phyloP scores from a whole-genome alignment of 495 filamentous ascomycete genomes.

The Patellaria atrata region DNA sequence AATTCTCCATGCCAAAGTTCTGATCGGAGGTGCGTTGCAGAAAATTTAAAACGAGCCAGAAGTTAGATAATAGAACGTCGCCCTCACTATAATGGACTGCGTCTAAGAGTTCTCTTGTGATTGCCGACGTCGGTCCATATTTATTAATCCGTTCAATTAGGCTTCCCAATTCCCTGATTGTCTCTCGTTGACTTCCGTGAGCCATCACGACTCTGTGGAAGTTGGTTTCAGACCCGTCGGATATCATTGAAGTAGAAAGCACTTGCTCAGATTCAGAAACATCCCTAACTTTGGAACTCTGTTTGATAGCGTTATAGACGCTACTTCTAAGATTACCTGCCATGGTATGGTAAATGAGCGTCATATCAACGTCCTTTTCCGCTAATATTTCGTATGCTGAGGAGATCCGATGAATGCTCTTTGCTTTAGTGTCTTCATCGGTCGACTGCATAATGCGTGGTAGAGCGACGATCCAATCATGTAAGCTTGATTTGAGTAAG shows the following conservation, averaged over 20 bases:
- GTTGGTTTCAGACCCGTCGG: neutral
- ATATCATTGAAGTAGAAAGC: too few relatives aligned
- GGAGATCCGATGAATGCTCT: constrained; percentile 57
- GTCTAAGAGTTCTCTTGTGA: constrained; percentile 21
- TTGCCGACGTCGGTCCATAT: constrained; percentile 7
- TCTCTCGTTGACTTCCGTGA: constrained; percentile 21
- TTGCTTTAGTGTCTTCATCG: constrained; percentile 62
- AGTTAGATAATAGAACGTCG: constrained; percentile 39
- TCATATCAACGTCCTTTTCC: constrained; percentile 49
- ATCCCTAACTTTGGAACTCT: constrained; percentile 8
- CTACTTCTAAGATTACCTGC: constrained; percentile 49
- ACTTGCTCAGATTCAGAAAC: constrained; percentile 21
- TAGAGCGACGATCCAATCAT: constrained; percentile 68
- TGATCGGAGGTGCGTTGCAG: constrained; percentile 33
- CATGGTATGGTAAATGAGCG: constrained; percentile 53
- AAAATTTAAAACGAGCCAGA: constrained; percentile 72
- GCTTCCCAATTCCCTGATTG: constrained; percentile 15
- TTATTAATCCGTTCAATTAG: constrained; percentile 16
- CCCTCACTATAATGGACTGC: constrained; percentile 8
- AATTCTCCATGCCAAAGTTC: constrained; percentile 44
- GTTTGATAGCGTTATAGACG: constrained; percentile 25
- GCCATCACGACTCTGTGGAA: constrained; percentile 19
- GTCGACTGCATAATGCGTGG: constrained; percentile 72
- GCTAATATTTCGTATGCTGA: constrained; percentile 56
- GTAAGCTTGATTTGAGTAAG: constrained; percentile 53